A percentile compares a stretch with the other conserved stretches of the same genome.
These are phyloP conservation scores for Sporothrix inflata DNA, from an alignment of 2,329 filamentous ascomycete genomes.

Conservation along the genomic window DNA sequence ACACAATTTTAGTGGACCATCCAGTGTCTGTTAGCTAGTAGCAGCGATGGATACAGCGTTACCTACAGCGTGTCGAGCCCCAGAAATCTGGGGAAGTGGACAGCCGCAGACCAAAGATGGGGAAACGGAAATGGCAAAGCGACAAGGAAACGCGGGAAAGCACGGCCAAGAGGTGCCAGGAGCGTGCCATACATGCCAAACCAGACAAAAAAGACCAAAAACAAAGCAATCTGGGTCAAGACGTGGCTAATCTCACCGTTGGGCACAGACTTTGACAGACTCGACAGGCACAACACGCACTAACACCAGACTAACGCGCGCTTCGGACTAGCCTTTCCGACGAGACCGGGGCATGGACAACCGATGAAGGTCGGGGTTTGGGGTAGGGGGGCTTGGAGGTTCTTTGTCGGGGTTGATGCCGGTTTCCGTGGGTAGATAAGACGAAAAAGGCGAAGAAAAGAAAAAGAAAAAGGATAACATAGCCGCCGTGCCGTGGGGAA, in stretches of 20 bases:
- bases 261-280: background rate
- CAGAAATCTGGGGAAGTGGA: conserved; percentile 21
- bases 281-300: background rate
- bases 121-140: background rate
- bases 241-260: background rate
- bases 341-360: background rate
- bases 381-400: background rate
- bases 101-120: conserved; percentile 1
- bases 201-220: background rate
- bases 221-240: background rate
- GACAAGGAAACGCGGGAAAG: background rate
- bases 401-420: background rate
- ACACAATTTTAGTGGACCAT: background rate
- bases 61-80: background rate
- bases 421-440: background rate
- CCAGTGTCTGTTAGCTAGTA: background rate
- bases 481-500: background rate
- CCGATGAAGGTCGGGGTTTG: background rate
- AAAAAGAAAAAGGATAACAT: background rate
- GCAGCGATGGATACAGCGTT: background rate
- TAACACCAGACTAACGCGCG: background rate
- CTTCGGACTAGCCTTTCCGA: conserved; percentile 2
- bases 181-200: background rate
- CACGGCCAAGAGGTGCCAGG: background rate
- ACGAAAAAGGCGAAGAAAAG: no score